These are phyloP conservation scores for Ogataea polymorpha DNA, from an alignment of 805 yeast genomes.

Conservation along the genomic window DNA sequence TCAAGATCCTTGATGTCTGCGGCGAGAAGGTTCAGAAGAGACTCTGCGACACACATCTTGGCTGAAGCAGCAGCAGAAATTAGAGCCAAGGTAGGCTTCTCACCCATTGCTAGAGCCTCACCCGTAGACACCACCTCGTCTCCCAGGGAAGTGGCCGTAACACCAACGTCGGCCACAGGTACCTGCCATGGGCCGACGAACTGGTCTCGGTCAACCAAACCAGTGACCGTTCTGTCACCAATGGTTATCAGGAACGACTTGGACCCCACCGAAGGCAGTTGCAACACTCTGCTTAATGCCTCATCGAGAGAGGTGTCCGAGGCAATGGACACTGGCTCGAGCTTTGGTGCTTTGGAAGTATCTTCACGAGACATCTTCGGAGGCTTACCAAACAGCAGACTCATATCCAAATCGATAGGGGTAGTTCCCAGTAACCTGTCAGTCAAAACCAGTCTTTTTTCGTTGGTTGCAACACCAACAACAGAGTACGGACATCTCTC, in stretches of 20 bases:
- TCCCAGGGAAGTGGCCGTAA: constrained; percentile 87
- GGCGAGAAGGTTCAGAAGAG: constrained; percentile 81
- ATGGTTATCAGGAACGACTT: constrained; percentile 94
- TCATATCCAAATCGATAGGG: constrained; percentile 95
- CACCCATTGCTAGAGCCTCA: constrained; percentile 98
- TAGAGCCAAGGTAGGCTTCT: constrained; percentile 86
- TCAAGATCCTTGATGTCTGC: constrained; percentile 79
- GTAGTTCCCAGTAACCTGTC: constrained; percentile 76
- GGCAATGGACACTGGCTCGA: constrained; percentile 36
- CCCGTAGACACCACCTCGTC: constrained; percentile 71
- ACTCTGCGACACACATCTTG: constrained; percentile 93
- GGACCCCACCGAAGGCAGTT: constrained; percentile 91
- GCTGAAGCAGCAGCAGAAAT: constrained; percentile 90
- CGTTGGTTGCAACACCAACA: constrained; percentile 90
- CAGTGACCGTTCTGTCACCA: constrained; percentile 97
- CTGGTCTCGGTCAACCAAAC: constrained; percentile 95
- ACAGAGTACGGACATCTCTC: constrained; percentile 97
- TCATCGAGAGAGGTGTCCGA: constrained; percentile 45
- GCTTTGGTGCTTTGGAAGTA: constrained; percentile 53
- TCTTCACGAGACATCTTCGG: constrained; percentile 90
- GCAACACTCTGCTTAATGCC: constrained; percentile 78
- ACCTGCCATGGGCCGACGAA: constrained; percentile 99
- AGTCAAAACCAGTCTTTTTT: constrained; percentile 74
- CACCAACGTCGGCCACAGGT: constrained; percentile 98
- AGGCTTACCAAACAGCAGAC: constrained; percentile 91